Conservation (phyloP, 2,329 filamentous ascomycete genomes). For the Cladosporium colombiae region DNA sequence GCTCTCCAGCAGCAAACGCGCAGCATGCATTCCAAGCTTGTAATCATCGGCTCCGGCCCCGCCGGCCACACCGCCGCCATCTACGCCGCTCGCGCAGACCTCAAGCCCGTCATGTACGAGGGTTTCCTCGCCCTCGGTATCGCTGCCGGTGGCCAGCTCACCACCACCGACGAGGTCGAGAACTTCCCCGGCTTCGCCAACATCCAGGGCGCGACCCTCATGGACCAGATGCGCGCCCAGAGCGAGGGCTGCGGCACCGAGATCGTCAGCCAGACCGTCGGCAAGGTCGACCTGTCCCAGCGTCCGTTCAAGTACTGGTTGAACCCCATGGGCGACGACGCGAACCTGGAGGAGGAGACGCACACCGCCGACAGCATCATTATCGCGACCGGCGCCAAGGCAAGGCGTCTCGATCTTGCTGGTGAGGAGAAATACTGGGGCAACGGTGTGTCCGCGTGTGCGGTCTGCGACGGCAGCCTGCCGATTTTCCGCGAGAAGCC, state of each 20-base stretch:
- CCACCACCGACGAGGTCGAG: slow-evolving; percentile 96
- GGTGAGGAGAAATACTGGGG: slow-evolving; percentile 98
- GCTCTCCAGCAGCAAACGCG: slow-evolving; percentile 39
- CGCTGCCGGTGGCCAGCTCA: slow-evolving; percentile 92
- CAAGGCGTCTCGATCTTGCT: slow-evolving; percentile 74
- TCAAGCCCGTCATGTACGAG: slow-evolving; percentile 95
- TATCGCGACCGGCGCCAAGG: slow-evolving; percentile 92
- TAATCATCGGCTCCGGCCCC: slow-evolving; percentile 80
- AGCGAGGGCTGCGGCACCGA: slow-evolving; percentile 89
- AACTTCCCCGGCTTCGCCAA: slow-evolving; percentile 96
- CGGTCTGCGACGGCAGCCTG: slow-evolving; percentile 94
- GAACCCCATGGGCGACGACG: slow-evolving; percentile 74
- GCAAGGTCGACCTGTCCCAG: slow-evolving; percentile 78
- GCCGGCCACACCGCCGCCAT: slow-evolving; percentile 96
- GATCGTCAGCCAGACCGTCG: slow-evolving; percentile 90
- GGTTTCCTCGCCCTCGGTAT: slow-evolving; percentile 97
- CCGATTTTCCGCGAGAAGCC: slow-evolving; percentile 98
- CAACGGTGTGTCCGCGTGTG: slow-evolving; percentile 92
- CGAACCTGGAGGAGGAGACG: slow-evolving; percentile 64
- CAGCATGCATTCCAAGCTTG: slow-evolving; percentile 90
- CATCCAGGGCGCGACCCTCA: slow-evolving; percentile 83
- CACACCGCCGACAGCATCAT: slow-evolving; percentile 92
- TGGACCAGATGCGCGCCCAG: slow-evolving; percentile 94
- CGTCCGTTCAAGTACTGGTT: slow-evolving; percentile 88
- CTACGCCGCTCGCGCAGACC: slow-evolving; percentile 90